Conservation (phyloP, 345 rosid genomes). For the Luvunga scandens region DNA sequence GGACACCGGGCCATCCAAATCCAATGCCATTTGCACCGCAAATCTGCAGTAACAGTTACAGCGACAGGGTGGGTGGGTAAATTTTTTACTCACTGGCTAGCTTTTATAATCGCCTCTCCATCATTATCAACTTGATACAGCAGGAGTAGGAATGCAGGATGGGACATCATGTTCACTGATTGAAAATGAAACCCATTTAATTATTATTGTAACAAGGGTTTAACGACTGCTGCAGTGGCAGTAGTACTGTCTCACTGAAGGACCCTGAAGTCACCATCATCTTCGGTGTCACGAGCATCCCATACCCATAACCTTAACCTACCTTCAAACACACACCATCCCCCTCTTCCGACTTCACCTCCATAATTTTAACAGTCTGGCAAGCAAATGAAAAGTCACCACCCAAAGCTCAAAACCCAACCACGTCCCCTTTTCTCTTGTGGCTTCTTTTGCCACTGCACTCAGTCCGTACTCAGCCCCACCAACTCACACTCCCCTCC, state of each 20-base stretch:
- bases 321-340: background rate
- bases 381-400: constrained; percentile 4
- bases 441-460: constrained; percentile 78
- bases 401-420: constrained; percentile 61
- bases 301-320: too few species aligned
- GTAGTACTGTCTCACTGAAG: background rate
- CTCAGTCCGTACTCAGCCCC: constrained; percentile 58
- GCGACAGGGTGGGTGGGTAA: too few species aligned
- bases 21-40: too few species aligned
- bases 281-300: constrained; percentile 1
- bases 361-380: too few species aligned
- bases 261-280: background rate
- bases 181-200: background rate
- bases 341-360: background rate
- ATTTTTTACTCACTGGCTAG: too few species aligned
- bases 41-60: too few species aligned
- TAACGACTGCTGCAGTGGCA: background rate
- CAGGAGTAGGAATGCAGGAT: background rate
- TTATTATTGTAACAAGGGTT: background rate
- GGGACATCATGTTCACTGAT: constrained; percentile 8
- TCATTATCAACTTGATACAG: too few species aligned
- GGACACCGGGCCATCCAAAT: too few species aligned
- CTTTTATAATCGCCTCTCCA: too few species aligned
- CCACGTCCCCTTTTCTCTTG: constrained; percentile 77
- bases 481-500: constrained; percentile 44